A percentile compares a stretch with the other conserved stretches of the same genome.
Conservation (phyloP, 257 asterid species). For the Nicotiana tabacum region DNA sequence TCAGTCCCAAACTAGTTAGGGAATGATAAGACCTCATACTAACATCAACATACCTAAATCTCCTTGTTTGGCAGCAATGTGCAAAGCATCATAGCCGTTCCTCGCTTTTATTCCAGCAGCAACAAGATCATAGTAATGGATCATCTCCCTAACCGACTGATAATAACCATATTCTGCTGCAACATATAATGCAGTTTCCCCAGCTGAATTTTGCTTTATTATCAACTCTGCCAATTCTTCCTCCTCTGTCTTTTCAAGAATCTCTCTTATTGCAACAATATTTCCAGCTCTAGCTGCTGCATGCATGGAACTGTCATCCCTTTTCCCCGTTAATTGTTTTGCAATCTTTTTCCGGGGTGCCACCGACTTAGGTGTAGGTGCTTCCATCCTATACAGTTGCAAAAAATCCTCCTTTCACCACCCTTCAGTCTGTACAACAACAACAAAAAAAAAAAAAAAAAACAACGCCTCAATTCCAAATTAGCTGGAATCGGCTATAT, state of each 20-base stretch:
- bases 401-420: neutral
- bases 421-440: neutral
- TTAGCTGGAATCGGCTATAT: neutral
- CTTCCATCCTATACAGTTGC: conserved; percentile 1
- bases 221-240: conserved; percentile 29
- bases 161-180: conserved; percentile 44
- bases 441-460: neutral
- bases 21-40: too few species aligned
- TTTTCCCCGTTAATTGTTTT: conserved; percentile 47
- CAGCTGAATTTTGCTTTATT: conserved; percentile 35
- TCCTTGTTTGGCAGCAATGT: conserved; percentile 55
- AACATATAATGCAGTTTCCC: conserved; percentile 45
- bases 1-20: neutral
- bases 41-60: conserved; percentile 34
- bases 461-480: neutral
- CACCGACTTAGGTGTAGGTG: neutral
- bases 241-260: conserved; percentile 14
- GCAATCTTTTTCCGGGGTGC: conserved; percentile 37
- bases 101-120: conserved; percentile 47
- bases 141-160: conserved; percentile 38
- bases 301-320: conserved; percentile 43
- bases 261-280: conserved; percentile 25
- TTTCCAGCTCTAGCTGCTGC: conserved; percentile 43
- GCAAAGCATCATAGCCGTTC: conserved; percentile 50
- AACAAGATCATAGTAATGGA: conserved; percentile 31